Evolutionary conservation across 2,329 filamentous ascomycete species (phyloP).

Genomic region (Ophiostoma montium): DNA sequence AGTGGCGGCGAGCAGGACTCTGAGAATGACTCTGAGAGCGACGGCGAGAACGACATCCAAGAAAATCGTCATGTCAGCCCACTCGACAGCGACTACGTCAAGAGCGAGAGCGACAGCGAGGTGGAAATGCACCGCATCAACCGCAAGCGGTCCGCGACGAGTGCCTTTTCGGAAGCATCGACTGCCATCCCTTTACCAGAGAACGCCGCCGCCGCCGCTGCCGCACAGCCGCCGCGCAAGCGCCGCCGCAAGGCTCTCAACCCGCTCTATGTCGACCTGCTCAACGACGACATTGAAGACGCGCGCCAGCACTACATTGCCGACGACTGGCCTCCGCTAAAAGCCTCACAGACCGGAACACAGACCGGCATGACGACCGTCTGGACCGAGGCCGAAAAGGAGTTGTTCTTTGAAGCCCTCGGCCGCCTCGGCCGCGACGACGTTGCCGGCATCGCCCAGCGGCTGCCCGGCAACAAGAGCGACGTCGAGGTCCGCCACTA

Average conservation of each 20-base stretch:
- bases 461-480: conserved; percentile 52
- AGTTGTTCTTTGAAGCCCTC: conserved; percentile 51
- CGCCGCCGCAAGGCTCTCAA: conserved; percentile 30
- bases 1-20: background rate
- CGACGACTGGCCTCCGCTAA: conserved; percentile 19
- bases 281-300: conserved; percentile 46
- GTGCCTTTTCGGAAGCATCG: background rate
- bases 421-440: conserved; percentile 50
- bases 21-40: background rate
- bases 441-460: conserved; percentile 43
- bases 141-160: background rate
- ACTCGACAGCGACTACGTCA: background rate
- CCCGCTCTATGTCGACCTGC: conserved; percentile 31
- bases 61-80: too few species aligned
- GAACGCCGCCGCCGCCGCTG: too few species aligned
- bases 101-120: background rate
- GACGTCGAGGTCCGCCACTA: conserved; percentile 61
- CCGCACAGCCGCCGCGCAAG: background rate
- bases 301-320: conserved; percentile 25
- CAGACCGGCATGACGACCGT: conserved; percentile 36
- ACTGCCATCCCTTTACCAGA: too few species aligned
- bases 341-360: conserved; percentile 41
- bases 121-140: background rate
- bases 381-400: conserved; percentile 64
- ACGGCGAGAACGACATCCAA: too few species aligned